Percentiles rank a stretch among this genome's conserved stretches.
Evolutionary conservation across 2,329 filamentous ascomycete genomes (phyloP).

Genomic region (Talaromyces amestolkiae): DNA sequence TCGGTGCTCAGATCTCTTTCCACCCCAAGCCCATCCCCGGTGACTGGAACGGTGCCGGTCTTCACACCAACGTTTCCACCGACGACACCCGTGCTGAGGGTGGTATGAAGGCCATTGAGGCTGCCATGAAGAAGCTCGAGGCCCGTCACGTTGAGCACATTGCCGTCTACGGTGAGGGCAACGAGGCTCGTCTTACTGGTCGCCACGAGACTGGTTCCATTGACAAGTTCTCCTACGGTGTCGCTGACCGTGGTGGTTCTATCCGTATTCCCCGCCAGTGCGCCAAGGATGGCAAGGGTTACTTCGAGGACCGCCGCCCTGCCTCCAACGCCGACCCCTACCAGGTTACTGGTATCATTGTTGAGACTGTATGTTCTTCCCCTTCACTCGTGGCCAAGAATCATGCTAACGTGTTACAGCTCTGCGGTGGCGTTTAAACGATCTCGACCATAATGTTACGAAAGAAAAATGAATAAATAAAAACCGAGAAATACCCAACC

Average conservation of each 20-base stretch:
- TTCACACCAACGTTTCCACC: slow-evolving; percentile 92
- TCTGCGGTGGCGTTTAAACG: slow-evolving; percentile 42
- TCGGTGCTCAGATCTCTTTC: slow-evolving; percentile 92
- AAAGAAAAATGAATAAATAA: slow-evolving; percentile 9
- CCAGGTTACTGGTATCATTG: slow-evolving; percentile 77
- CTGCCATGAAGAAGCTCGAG: slow-evolving; percentile 78
- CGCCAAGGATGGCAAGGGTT: slow-evolving; percentile 85
- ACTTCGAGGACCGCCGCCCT: slow-evolving; percentile 83
- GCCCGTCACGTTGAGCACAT: slow-evolving; percentile 79
- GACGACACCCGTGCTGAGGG: slow-evolving; percentile 84
- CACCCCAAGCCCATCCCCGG: slow-evolving; percentile 93
- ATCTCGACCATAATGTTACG: slow-evolving; percentile 37
- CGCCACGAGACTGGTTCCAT: slow-evolving; percentile 91
- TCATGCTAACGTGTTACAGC: slow-evolving; percentile 23
- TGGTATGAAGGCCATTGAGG: slow-evolving; percentile 93
- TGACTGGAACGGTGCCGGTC: slow-evolving; percentile 95
- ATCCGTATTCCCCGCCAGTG: slow-evolving; percentile 87
- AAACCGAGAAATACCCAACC: slow-evolving; percentile 4
- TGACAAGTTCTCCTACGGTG: slow-evolving; percentile 88
- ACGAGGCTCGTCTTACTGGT: slow-evolving; percentile 89
- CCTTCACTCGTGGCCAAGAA: background rate
- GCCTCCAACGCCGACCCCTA: slow-evolving; percentile 87
- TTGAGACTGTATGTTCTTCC: slow-evolving; percentile 58
- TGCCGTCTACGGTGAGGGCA: slow-evolving; percentile 91
- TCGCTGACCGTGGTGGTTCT: slow-evolving; percentile 92